Evolutionary conservation across 805 yeast species (phyloP), one percentile per base, ranked within the genome.

Genomic region (Cyberlindnera galapagoensis): DNA sequence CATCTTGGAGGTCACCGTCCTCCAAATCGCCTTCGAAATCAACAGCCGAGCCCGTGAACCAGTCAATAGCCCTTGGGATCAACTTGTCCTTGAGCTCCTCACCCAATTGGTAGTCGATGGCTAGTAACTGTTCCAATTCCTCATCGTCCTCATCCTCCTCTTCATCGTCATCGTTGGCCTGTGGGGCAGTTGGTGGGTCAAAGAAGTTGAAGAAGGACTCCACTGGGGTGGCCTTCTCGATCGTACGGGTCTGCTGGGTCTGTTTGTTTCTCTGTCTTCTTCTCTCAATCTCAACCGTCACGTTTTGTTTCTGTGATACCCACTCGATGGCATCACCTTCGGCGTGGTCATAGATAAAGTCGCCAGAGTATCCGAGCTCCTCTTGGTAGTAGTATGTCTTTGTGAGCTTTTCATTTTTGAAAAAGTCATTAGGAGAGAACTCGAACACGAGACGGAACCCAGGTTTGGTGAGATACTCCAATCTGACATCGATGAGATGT

Each of bases 11-110:
- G 60, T 78, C 37, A 60, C 73, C 84, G 2, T 69, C 83, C 11
- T 72, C 83, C 6, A 65, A 76, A 3, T 69, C 80, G 12, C 72
- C 84, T 8, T 70, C 86, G 10, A 72, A 74, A 36, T 83, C 94
- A 38, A 90, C 71, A 16, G 98, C 98, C 44, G 86, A 86, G 29
- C 98, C 98, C 8, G 98, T 90, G 60, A 87, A 92, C 97, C 98
- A 92, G 59, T 90, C 97, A 51, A 92, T 74, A 32, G 97, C 97
- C 56, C 96, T 78, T 42, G 97, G 97, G 42, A 92, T 80, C 55
- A 92, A 72, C 60, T 92, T 83, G 60, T 92, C 97, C 67, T 92
- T 92, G 57, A 92, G 75, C 52, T 88, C 88, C 62, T 92, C 98
- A 42, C 97, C 98, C 42, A 92, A 69, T 54, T 87, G 92, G 65